Percentiles rank a stretch among this genome's conserved stretches.
Evolutionary conservation across 1,139 yeast species (phyloP).

Genomic region (Debaryomycetaceae sp.): DNA sequence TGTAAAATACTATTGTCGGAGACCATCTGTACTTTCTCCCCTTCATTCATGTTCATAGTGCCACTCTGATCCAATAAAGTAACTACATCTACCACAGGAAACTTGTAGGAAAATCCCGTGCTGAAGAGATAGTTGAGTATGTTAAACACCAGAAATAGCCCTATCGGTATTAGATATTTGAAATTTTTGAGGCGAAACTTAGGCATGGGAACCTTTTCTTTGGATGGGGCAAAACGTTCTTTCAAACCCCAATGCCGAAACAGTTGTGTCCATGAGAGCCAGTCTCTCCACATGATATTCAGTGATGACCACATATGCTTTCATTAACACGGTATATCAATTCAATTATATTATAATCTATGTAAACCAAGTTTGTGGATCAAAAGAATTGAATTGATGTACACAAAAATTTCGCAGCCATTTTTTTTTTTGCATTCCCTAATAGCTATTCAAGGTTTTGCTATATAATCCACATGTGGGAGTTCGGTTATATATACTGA

Average conservation of each 20-base stretch:
- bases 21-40: neutral
- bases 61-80: constrained; percentile 7
- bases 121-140: constrained; percentile 7
- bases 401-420: neutral
- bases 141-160: constrained; percentile 2
- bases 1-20: constrained; percentile 7
- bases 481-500: no score
- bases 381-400: neutral
- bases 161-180: neutral
- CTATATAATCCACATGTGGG: no score
- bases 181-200: neutral
- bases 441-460: no score
- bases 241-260: neutral
- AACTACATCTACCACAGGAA: constrained; percentile 18
- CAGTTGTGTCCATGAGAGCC: neutral
- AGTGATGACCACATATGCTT: neutral
- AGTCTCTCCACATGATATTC: neutral
- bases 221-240: neutral
- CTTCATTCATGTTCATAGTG: neutral
- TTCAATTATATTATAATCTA: no score
- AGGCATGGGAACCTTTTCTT: neutral
- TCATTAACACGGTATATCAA: neutral
- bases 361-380: no score
- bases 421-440: no score
- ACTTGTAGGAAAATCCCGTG: constrained; percentile 5